Percentiles rank a stretch among this genome's conserved stretches.
Evolutionary conservation across 2,329 filamentous ascomycete genomes (phyloP).

Genomic region (Penicillium sp.): DNA sequence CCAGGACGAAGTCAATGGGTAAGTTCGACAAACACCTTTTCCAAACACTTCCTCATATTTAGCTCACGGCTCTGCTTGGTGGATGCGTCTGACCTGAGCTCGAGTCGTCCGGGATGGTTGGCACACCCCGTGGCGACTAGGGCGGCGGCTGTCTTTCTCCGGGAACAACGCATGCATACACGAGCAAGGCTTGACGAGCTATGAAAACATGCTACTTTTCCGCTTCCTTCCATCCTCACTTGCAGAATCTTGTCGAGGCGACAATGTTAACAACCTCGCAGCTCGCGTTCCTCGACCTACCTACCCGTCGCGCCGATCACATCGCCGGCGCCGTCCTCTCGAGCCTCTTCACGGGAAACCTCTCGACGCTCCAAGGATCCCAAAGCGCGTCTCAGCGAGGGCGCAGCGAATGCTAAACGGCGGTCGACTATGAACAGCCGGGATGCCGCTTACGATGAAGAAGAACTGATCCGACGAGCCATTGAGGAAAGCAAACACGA

Average conservation of each 20-base stretch:
- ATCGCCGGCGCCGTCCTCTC: constrained; percentile 42
- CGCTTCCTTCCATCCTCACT: background rate
- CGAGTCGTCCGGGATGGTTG: background rate
- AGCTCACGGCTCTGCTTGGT: background rate
- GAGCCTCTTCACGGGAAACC: constrained; percentile 41
- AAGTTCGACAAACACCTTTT: constrained; percentile 40
- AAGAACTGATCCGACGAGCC: constrained; percentile 78
- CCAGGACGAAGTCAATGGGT: constrained; percentile 78
- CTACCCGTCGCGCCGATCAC: constrained; percentile 54
- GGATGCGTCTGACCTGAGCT: background rate
- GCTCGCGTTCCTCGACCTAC: constrained; percentile 60
- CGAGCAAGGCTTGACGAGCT: background rate
- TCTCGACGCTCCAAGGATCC: constrained; percentile 39
- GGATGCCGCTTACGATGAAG: constrained; percentile 91
- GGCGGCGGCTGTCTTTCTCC: background rate
- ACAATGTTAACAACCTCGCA: constrained; percentile 38
- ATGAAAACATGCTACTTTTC: background rate
- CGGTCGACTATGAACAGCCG: constrained; percentile 97
- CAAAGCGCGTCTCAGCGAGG: constrained; percentile 49
- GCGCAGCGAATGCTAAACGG: constrained; percentile 65
- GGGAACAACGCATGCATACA: background rate
- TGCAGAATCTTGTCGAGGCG: background rate
- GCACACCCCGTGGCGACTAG: constrained; percentile 1
- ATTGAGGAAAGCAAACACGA: constrained; percentile 95
- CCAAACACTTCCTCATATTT: background rate